Base-by-base conservation (phyloP, 1,139 yeast species). In the Saccharomyces hybrid region DNA sequence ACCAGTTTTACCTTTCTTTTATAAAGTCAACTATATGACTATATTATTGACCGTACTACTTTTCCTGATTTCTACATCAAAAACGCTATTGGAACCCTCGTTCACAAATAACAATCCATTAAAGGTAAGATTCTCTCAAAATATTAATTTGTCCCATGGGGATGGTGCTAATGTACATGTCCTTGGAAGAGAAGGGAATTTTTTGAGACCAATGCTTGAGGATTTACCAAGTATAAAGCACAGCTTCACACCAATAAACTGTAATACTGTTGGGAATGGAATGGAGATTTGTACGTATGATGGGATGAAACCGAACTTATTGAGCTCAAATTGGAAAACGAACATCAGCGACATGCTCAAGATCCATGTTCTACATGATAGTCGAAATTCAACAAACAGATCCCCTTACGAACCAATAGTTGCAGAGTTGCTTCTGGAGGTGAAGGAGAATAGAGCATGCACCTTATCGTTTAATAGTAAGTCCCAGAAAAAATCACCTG, bases 1-100 rank as follows among this genome's bases (percentile, higher is more conserved):
- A 1, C 84, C 93, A 8, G 68, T 84, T 24, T 65, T 87, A 52
- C 93, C 96, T 8, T 88, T 88, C 65, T 74, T 83, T 48, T 86
- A 86, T 71, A 85, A 86, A 63, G 66, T 87, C 52, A 86, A 86
- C 67, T 75, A 78, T 52, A 61, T 80, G 29, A 70, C 83, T 49
- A 75, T 81, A 4, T 61, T 78, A 7, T 63, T 74, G 0, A 64
- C 82, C 24, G 54, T 78, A 1, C 57, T 71, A 1, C 56, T 75
- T 4, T 65, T 77, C 6, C 52, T 75, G 29, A 58, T 70, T 32
- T 78, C 82, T 0, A 70, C 78, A 0, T 59, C 75, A 2, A 59
- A 69, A 3, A 69, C 82, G 2, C 62, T 76, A 9, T 60, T 72
- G 14, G 66, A 73, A 26, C 70, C 73, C 9, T 85, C 96, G 9